Evolutionary conservation across 1,284 basidiomycete genomes (phyloP).

Genomic region (Tilletia caries): DNA sequence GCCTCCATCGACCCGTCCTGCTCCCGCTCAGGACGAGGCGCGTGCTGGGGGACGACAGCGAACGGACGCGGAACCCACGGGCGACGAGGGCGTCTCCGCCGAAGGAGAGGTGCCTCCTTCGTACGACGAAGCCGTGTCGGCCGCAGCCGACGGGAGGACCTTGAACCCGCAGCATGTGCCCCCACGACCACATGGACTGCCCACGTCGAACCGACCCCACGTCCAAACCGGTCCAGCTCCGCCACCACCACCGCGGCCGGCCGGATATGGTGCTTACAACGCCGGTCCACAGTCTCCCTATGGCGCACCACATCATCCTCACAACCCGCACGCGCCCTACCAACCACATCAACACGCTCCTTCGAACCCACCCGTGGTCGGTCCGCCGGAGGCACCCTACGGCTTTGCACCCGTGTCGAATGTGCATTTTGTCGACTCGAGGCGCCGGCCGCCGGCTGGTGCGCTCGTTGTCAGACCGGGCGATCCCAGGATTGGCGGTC

Average conservation of each 20-base stretch:
- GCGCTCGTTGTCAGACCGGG: slow-evolving; percentile 26
- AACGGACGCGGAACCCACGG: background rate
- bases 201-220: background rate
- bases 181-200: background rate
- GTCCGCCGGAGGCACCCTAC: background rate
- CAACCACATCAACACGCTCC: background rate
- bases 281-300: slow-evolving; percentile 7
- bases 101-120: slow-evolving; percentile 10
- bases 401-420: background rate
- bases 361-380: background rate
- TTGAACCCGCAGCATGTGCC: background rate
- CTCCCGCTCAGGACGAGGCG: background rate
- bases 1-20: background rate
- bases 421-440: background rate
- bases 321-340: background rate
- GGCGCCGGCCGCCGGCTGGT: slow-evolving; percentile 20
- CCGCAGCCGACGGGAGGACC: slow-evolving; percentile 2
- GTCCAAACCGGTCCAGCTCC: background rate
- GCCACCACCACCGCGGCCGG: background rate
- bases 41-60: background rate
- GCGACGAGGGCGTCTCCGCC: background rate
- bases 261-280: background rate
- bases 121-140: slow-evolving; percentile 7
- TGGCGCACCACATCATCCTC: background rate
- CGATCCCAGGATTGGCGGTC: slow-evolving; percentile 33